Conservation (phyloP, 257 asterid species). For the Pogostemon cablin region DNA sequence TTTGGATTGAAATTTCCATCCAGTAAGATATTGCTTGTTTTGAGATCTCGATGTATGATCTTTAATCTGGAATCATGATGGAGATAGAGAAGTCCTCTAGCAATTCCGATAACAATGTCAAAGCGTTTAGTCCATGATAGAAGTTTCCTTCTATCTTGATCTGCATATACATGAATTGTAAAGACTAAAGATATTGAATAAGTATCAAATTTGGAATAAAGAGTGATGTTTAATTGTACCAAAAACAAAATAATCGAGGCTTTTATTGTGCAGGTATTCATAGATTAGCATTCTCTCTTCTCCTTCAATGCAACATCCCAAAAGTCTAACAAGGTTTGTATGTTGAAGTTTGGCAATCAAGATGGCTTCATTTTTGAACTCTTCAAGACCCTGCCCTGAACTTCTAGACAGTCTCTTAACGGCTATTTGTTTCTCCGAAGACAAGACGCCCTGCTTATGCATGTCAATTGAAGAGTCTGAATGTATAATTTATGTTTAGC, state of each 20-base stretch:
- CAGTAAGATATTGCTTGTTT: too few relatives aligned
- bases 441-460: slow-evolving; percentile 38
- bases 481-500: neutral
- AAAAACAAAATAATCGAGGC: slow-evolving; percentile 18
- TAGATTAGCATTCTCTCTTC: neutral
- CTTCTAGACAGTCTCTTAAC: slow-evolving; percentile 41
- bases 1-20: too few relatives aligned
- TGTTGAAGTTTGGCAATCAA: slow-evolving; percentile 25
- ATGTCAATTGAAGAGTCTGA: neutral
- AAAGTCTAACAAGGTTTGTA: slow-evolving; percentile 16
- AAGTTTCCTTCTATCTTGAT: too few relatives aligned
- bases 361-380: neutral
- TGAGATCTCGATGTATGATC: too few relatives aligned
- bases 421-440: slow-evolving; percentile 37
- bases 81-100: neutral
- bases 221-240: neutral
- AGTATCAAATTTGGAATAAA: neutral
- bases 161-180: too few relatives aligned
- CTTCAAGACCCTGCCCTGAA: slow-evolving; percentile 22
- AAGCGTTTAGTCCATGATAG: too few relatives aligned
- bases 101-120: too few relatives aligned
- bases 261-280: slow-evolving; percentile 6
- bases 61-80: too few relatives aligned
- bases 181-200: neutral
- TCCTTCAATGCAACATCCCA: neutral